Percentiles rank a stretch among this genome's conserved stretches.
phyloP scores from a whole-genome alignment of 192 early-diverging fungal genomes.

The Coemansia sp. region DNA sequence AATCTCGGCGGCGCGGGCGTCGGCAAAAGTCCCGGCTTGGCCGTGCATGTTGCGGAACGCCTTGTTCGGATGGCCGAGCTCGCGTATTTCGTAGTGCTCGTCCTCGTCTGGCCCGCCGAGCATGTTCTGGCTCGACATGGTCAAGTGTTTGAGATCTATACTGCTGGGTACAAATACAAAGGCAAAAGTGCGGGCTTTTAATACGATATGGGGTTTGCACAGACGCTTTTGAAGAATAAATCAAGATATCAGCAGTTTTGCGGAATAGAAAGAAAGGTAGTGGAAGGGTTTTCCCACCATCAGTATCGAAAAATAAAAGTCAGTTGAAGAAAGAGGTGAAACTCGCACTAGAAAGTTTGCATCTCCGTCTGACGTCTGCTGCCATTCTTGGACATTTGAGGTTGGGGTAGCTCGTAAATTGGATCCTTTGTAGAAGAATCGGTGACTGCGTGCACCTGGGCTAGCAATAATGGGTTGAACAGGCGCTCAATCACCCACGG shows the following conservation, averaged over 20 bases:
- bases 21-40: not conserved
- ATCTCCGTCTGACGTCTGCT: not conserved
- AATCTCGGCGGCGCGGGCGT: not conserved
- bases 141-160: not conserved
- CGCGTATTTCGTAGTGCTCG: conserved; percentile 49
- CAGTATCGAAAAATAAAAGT: not conserved
- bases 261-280: not conserved
- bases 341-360: not conserved
- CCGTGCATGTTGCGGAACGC: conserved; percentile 20
- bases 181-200: not conserved
- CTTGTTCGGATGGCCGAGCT: conserved; percentile 52
- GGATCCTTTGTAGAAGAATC: conserved; percentile 7
- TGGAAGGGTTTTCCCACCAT: not conserved
- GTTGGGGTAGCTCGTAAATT: not conserved
- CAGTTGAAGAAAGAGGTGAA: not conserved
- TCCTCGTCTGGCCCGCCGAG: conserved; percentile 41
- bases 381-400: not conserved
- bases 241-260: not conserved
- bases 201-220: not conserved
- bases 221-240: not conserved
- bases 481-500: conserved; percentile 2
- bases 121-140: conserved; percentile 35
- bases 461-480: not conserved
- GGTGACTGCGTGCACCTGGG: not conserved
- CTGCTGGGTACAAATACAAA: not conserved